Base-by-base conservation (phyloP, 805 yeast genomes). In the Kodamaea kaohsiungensis region DNA sequence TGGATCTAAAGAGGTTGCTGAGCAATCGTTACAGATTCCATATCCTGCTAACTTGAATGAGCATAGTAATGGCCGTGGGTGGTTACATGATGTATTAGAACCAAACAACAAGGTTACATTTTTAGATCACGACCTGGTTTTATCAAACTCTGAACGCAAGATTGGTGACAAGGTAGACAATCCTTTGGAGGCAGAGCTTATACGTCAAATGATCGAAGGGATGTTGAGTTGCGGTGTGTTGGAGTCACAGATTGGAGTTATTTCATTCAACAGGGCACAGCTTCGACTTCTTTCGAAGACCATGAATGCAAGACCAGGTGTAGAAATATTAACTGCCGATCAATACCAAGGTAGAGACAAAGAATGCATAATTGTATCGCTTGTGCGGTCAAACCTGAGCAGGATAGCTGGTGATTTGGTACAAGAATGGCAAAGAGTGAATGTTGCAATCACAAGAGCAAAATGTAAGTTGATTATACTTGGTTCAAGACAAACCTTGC, bases 321-420 rank as follows among this genome's bases (percentile, higher is more conserved):
- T 95, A 30, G 98, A 95, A 60, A 79, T 89, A 33, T 74, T 93
- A 53, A 95, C 99, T 0, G 98, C 98, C 0, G 99, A 95, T 69
- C 90, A 88, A 64, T 93, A 88, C 63, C 99, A 95, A 71, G 99
- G 99, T 0, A 79, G 98, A 53, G 99, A 95, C 69, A 95, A 93
- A 63, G 93, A 90, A 33, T 89, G 97, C 64, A 83, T 95, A 13
- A 84, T 95, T 6, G 89, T 95, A 2, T 93, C 98, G 0, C 73
- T 95, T 61, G 99, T 95, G 2, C 76, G 97, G 48, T 87, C 96
- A 3, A 91, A 92, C 66, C 76, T 75, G 1, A 80, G 80, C 17
- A 74, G 77, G 8, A 77, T 76, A 42, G 85, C 89, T 1, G 98
- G 98, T 0, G 88, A 88, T 27, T 75, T 95, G 45, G 72, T 95